Base-by-base conservation (phyloP, 1,284 basidiomycete genomes). In the Naganishia sp. region DNA sequence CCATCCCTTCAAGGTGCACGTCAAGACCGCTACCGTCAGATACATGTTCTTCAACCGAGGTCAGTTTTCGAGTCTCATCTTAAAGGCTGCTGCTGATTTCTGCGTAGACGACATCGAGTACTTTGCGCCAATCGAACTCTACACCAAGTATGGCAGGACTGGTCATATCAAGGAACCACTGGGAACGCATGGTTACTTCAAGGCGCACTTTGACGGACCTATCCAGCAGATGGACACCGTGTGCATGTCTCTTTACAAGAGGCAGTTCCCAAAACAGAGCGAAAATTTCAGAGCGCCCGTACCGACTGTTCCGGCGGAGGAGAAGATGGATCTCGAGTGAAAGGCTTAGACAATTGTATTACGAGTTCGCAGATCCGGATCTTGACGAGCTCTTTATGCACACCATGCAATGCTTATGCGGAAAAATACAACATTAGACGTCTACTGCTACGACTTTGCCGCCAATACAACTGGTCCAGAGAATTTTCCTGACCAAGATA, bases 141-240 rank as follows among this genome's bases (percentile, higher is more conserved):
- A 93, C 75, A 99, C 94, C 2, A 99, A 99, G 80, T 85, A 89
- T 68, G 96, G 96, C 1, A 84, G 92, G 17, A 86, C 85, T n/a
- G 95, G 95, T 0, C 93, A 98, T 77, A 93, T 94, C 74, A 86
- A 85, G 42, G 95, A 95, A 79, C 88, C 91, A 6, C 85, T 99
- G n/a, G 95, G 95, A 56, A 98, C 94, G 28, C 95, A 99, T 74
- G 96, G 95, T 13, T 97, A 98, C 81, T 94, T 92, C 84, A 99
- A 99, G 82, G 94, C 93, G 11, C 87, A 93, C 76, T 99, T 99
- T 78, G 95, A 98, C 75, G 92, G 92, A 1, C 90, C 90, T 9
- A 87, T 99, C 72, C 90, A 86, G 74, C 94, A 97, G 81, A 96
- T 98, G 93, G 94, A 95, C 72, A 94, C 92, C 6, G 84, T 94